Conservation (phyloP, 768 basidiomycete species). For the Trametopsis cervina region DNA sequence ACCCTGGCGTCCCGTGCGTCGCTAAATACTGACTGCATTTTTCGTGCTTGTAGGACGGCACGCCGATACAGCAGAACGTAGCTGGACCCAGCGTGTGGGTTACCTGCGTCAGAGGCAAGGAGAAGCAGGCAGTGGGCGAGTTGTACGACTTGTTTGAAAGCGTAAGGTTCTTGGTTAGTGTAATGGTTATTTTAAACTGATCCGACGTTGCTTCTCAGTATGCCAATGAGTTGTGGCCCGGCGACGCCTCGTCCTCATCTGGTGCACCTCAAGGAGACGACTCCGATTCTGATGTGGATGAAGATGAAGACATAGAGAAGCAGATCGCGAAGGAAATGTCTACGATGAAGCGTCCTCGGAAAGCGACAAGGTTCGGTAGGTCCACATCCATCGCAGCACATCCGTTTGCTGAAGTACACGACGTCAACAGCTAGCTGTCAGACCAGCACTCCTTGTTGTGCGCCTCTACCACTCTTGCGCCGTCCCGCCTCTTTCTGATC, state of each 20-base stretch:
- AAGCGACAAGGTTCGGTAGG: slow-evolving; percentile 60
- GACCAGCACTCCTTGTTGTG: slow-evolving; percentile 78
- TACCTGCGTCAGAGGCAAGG: slow-evolving; percentile 80
- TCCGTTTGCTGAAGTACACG: not conserved
- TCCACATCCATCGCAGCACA: slow-evolving; percentile 1
- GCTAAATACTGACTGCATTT: not conserved
- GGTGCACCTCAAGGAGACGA: slow-evolving; percentile 4
- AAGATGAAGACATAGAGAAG: slow-evolving; percentile 52
- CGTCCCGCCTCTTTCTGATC: no score
- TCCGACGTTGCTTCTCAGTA: no score
- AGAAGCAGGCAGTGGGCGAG: slow-evolving; percentile 71
- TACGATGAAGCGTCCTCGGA: slow-evolving; percentile 58
- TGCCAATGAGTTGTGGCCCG: slow-evolving; percentile 67
- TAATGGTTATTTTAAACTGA: no score
- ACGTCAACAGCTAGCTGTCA: slow-evolving; percentile 57
- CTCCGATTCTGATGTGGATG: slow-evolving; percentile 26
- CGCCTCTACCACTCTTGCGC: not conserved
- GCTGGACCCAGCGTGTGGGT: slow-evolving; percentile 86
- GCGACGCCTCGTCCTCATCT: slow-evolving; percentile 16
- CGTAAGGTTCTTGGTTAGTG: no score
- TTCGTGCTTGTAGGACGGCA: slow-evolving; percentile 50
- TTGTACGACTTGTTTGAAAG: slow-evolving; percentile 73
- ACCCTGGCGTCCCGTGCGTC: not conserved
- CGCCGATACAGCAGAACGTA: slow-evolving; percentile 53
- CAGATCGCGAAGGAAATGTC: slow-evolving; percentile 69